Evolutionary conservation across 2,329 filamentous ascomycete genomes (phyloP), one percentile per base, ranked within the genome.

Genomic region (Mycosphaerella arachidis): DNA sequence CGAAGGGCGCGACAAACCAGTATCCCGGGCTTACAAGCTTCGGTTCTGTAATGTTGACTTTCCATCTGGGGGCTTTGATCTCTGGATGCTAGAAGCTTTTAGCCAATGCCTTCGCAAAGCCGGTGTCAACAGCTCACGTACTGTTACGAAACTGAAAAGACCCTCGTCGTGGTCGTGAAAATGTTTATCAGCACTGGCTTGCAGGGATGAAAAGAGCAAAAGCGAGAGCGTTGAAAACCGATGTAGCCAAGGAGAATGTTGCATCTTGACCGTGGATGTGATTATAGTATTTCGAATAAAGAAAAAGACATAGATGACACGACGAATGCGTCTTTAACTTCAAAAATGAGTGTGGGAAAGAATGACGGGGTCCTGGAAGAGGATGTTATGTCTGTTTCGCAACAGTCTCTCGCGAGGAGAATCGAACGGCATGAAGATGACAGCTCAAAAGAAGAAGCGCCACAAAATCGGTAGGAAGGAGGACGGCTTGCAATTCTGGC

Each of bases 1-100:
- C 62, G 48, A 62, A 65, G 1, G 64, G 63, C 30, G 63, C 64
- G 16, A 63, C 59, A 56, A 66, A 66, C 60, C 60, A 65, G 59
- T 67, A 66, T 45, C 65, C 65, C 4, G 58, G 56, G 2, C 45
- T 55, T 12, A 67, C 51, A n/a, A 48, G 53, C 37, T 40, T 27
- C 18, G 10, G 40, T 27, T 67, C 58, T 27, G 48, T 45, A 29
- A 59, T 50, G 29, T 55, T 62, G 45, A 67, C 51, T 3, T 63
- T 62, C 56, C 59, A 64, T 45, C 37, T 33, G 6, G 65, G 65
- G 4, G 62, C 59, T 57, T 55, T 57, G 43, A 67, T 60, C n/a
- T 67, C 65, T 12, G 64, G 64, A 12, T 61, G 62, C 60, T 62
- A 37, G 6, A 29, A 40, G 5, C 7, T 13, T 4, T 56, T 24